Conservation (phyloP, 768 basidiomycete genomes). For the Dioszegia aurantiaca region DNA sequence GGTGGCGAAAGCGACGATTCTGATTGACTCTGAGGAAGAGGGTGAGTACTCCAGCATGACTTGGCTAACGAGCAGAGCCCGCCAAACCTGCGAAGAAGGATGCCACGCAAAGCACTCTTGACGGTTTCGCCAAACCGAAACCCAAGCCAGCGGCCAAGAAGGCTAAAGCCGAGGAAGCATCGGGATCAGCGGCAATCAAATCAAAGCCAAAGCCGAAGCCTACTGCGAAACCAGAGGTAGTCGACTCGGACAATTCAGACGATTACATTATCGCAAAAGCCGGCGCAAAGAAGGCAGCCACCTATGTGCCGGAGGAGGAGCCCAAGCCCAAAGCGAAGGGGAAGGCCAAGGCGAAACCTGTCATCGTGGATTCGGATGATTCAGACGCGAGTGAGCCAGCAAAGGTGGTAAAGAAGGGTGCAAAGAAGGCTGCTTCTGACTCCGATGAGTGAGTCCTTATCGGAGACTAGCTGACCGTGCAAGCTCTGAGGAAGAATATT, state of each 20-base stretch:
- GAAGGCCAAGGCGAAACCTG: slow-evolving; percentile 35
- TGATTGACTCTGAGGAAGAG: slow-evolving; percentile 39
- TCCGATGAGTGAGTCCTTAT: slow-evolving; percentile 25
- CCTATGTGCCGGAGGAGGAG: slow-evolving; percentile 1
- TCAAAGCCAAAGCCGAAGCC: slow-evolving; percentile 6
- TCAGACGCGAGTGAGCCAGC: slow-evolving; percentile 14
- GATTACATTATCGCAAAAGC: slow-evolving; percentile 26
- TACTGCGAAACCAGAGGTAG: neutral
- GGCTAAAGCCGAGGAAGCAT: slow-evolving; percentile 9
- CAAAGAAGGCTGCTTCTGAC: slow-evolving; percentile 40
- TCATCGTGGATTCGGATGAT: slow-evolving; percentile 15
- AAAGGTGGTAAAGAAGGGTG: slow-evolving; percentile 29
- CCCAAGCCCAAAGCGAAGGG: slow-evolving; percentile 8
- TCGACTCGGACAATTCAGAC: slow-evolving; percentile 10
- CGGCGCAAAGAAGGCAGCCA: neutral
- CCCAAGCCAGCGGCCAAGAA: slow-evolving; percentile 12
- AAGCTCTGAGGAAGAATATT: slow-evolving; percentile 36
- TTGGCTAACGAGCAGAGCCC: neutral
- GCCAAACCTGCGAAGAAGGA: slow-evolving; percentile 21
- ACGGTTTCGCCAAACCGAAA: slow-evolving; percentile 10
- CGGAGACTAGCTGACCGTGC: neutral
- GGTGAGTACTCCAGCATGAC: neutral
- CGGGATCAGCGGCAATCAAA: slow-evolving; percentile 30
- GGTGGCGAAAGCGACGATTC: slow-evolving; percentile 24
- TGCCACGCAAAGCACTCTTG: slow-evolving; percentile 10